A percentile compares a stretch with the other conserved stretches of the same genome.
Conservation (phyloP, 2,329 filamentous ascomycete species). For the Beauveria medogensis region DNA sequence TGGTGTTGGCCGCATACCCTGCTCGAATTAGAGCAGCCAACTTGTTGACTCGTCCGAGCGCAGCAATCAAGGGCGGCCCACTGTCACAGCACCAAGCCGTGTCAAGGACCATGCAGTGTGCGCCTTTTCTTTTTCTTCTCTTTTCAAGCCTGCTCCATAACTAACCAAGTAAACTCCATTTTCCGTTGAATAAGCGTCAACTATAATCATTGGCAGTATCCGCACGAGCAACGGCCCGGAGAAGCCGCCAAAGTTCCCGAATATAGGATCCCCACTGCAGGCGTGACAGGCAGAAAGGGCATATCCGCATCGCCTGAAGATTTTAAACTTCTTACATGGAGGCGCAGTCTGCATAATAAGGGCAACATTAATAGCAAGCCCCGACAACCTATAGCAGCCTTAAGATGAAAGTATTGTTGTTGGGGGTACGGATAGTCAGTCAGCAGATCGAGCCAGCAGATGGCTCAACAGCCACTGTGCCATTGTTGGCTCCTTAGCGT, state of each 20-base stretch:
- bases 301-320: not conserved
- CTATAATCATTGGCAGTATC: not conserved
- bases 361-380: not conserved
- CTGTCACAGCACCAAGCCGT: not conserved
- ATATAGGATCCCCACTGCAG: not conserved
- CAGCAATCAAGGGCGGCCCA: not conserved
- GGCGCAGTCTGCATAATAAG: not conserved
- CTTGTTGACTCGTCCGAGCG: not conserved
- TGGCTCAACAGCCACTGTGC: not conserved
- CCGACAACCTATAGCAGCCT: not conserved
- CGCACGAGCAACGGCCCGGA: constrained; percentile 4
- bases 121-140: no score
- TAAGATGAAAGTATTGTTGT: not conserved
- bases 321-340: not conserved
- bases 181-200: not conserved
- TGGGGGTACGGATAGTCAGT: no score
- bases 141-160: not conserved
- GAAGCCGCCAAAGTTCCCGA: not conserved
- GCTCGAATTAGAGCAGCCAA: no score
- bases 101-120: not conserved
- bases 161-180: not conserved
- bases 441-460: not conserved
- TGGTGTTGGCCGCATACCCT: no score
- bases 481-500: not conserved
- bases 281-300: not conserved